Evolutionary conservation across 768 basidiomycete species (phyloP), one percentile per base, ranked within the genome.

Genomic region (Phylloporus arenicola): DNA sequence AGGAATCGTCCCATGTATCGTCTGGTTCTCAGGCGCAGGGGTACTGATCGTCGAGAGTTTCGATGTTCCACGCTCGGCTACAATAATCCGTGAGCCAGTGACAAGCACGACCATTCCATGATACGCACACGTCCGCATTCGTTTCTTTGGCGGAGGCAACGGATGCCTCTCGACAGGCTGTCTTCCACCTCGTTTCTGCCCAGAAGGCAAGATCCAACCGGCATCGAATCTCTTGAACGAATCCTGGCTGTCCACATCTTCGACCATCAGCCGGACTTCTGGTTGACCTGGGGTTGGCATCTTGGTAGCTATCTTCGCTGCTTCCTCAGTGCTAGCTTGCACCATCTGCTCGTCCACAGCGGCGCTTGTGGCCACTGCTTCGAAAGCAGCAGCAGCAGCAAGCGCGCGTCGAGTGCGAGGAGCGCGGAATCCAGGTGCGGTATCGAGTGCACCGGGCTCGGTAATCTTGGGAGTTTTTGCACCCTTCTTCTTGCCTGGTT

Each of bases 121-220:
- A 34, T 50, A 47, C 63, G 45, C 50, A 72, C 81, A 75, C 19
- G 70, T 73, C 43, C 78, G 78, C 52, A 69, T 69, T 31, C 72
- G 74, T 68, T 83, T 84, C 67, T 71, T 79, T 17, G 81, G 79
- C 10, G 81, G 78, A 30, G 75, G 78, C 27, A 72, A 54, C 4
- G 63, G 58, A n/a, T 64, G 67, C 34, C 74, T 70, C 22, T 82
- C 80, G 10, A 75, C 53, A 13, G 72, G 61, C 19, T 68, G 64
- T 13, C 86, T 71, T 19, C 82, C 81, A 27, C 82, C 78, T 29
- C 92, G 76, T 56, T 81, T 78, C 45, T 82, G 78, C 30, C 86
- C 88, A 3, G 81, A 73, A 20, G 90, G 88, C 13, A 94, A 69
- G 8, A 95, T 89, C 92, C 91, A 94, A 1, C 92, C 92, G 20